Conservation (phyloP, 192 early-diverging fungal genomes). For the Umbelopsis sp. region DNA sequence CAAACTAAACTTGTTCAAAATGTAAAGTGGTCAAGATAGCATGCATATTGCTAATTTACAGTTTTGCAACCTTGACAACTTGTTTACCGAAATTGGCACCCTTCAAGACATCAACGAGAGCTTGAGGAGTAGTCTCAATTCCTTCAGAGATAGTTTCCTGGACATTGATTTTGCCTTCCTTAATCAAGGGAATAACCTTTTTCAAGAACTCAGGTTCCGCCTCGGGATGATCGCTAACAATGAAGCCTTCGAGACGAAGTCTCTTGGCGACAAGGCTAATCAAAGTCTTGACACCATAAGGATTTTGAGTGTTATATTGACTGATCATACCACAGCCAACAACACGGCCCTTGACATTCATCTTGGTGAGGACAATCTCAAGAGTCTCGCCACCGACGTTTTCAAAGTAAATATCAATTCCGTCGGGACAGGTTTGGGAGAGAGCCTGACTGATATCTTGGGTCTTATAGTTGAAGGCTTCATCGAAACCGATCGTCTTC, state of each 20-base stretch:
- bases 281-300: slow-evolving; percentile 60
- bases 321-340: slow-evolving; percentile 78
- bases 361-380: slow-evolving; percentile 65
- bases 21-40: not conserved
- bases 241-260: slow-evolving; percentile 68
- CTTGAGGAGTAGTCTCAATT: slow-evolving; percentile 64
- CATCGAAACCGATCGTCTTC: slow-evolving; percentile 73
- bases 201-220: slow-evolving; percentile 55
- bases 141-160: slow-evolving; percentile 60
- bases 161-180: slow-evolving; percentile 66
- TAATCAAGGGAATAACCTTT: slow-evolving; percentile 58
- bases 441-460: slow-evolving; percentile 55
- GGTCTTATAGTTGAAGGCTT: slow-evolving; percentile 93
- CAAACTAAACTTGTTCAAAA: not conserved
- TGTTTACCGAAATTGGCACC: slow-evolving; percentile 76
- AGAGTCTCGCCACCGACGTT: slow-evolving; percentile 83
- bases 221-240: slow-evolving; percentile 54
- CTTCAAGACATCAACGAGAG: slow-evolving; percentile 61
- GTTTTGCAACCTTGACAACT: slow-evolving; percentile 54
- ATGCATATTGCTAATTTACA: slow-evolving; percentile 35
- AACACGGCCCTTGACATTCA: slow-evolving; percentile 71
- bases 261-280: slow-evolving; percentile 56
- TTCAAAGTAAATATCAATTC: slow-evolving; percentile 85
- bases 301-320: slow-evolving; percentile 59
- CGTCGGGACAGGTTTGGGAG: slow-evolving; percentile 66